Conservation (phyloP, 2,329 filamentous ascomycete genomes). For the Colletotrichum tropicicola region DNA sequence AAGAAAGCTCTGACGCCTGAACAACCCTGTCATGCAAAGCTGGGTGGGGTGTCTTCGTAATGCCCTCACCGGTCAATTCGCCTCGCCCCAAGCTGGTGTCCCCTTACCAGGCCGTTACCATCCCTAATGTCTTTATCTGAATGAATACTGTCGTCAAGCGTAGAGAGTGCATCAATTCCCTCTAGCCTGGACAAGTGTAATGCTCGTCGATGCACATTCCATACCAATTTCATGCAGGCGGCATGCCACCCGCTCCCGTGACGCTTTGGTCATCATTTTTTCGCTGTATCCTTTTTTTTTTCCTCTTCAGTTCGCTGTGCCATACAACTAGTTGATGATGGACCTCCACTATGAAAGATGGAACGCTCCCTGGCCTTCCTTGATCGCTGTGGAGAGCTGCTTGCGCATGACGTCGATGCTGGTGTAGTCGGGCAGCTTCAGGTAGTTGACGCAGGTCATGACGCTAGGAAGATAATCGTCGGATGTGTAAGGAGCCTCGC, state of each 20-base stretch:
- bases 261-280: neutral
- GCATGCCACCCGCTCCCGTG: neutral
- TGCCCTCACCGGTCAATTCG: slow-evolving; percentile 11
- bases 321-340: too few species aligned
- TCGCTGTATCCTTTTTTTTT: neutral
- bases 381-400: slow-evolving; percentile 85
- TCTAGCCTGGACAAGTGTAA: neutral
- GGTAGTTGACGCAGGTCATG: slow-evolving; percentile 99
- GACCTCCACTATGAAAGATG: slow-evolving; percentile 77
- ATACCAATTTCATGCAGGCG: neutral
- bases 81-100: slow-evolving; percentile 19
- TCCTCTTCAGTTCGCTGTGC: neutral
- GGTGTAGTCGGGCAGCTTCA: slow-evolving; percentile 96
- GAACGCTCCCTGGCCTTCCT: slow-evolving; percentile 97
- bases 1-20: slow-evolving; percentile 29
- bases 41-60: slow-evolving; percentile 7
- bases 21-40: slow-evolving; percentile 32
- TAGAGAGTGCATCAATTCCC: neutral
- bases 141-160: slow-evolving; percentile 12
- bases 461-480: slow-evolving; percentile 99
- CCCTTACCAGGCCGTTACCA: slow-evolving; percentile 11
- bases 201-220: slow-evolving; percentile 6
- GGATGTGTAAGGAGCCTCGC: slow-evolving; percentile 89
- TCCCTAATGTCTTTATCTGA: slow-evolving; percentile 21
- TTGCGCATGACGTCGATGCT: slow-evolving; percentile 78